A percentile compares a stretch with the other conserved stretches of the same genome.
These are phyloP conservation scores for Rhodocollybia butyracea DNA, from an alignment of 768 basidiomycete genomes.

Conservation along the genomic window DNA sequence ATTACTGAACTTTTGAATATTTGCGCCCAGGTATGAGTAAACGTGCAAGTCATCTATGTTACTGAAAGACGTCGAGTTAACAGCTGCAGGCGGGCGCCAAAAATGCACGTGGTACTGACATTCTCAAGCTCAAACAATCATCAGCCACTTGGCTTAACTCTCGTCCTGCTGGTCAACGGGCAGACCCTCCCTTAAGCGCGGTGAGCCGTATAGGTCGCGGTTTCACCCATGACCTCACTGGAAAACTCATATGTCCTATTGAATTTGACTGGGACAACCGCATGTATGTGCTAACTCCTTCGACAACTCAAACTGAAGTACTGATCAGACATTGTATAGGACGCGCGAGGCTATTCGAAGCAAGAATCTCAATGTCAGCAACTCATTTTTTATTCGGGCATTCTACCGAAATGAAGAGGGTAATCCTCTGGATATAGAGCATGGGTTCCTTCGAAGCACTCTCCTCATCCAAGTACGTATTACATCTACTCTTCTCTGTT, in stretches of 20 bases:
- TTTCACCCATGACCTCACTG: constrained; percentile 17
- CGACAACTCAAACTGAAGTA: neutral
- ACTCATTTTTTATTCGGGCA: constrained; percentile 13
- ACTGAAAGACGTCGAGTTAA: neutral
- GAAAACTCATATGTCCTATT: constrained; percentile 16
- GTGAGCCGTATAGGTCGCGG: neutral
- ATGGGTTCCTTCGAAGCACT: constrained; percentile 16
- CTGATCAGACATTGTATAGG: neutral
- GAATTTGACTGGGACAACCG: constrained; percentile 17
- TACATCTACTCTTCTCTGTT: neutral
- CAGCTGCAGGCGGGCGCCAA: constrained; percentile 24
- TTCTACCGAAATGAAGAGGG: constrained; percentile 15
- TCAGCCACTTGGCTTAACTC: constrained; percentile 20
- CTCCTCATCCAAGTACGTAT: constrained; percentile 14
- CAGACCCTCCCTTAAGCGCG: neutral
- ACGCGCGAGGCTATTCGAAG: constrained; percentile 11
- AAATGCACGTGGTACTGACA: constrained; percentile 20
- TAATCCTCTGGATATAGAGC: constrained; percentile 10
- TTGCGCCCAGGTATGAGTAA: constrained; percentile 5
- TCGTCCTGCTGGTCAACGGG: neutral
- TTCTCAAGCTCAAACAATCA: constrained; percentile 14
- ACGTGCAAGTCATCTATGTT: constrained; percentile 2
- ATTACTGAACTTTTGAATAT: neutral
- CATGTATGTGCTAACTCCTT: constrained; percentile 7
- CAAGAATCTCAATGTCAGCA: constrained; percentile 14